Base-by-base conservation (phyloP, 805 yeast genomes). In the Suhomyces vadensis region DNA sequence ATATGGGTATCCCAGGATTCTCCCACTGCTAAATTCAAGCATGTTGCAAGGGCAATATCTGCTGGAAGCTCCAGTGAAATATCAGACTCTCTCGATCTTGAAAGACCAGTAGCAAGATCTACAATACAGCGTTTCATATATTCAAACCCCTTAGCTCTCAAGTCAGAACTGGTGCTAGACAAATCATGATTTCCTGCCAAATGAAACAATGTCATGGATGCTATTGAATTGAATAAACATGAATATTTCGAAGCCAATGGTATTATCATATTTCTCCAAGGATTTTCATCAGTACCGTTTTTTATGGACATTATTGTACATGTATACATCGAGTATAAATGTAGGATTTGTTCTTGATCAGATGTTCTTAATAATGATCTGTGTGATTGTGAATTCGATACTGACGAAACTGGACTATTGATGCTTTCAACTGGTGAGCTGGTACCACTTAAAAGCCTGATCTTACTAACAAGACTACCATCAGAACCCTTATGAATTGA, bases 1-100 rank as follows among this genome's bases (percentile, higher is more conserved):
- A 78, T 81, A 46, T 79, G 83, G 9, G 81, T 75, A 55, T 81
- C 83, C 88, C 88, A 83, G 0, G 83, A 73, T 56, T 83, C 88
- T 31, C 85, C 76, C 46, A 80, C 75, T 0, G 87, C 84, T 43
- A 83, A 64, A 16, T 80, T 77, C 44, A 83, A 57, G 47, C 87
- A 82, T 0, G 87, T 78, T 0, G 85, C 81, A 16, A 83, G 63
- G 1, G 87, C 87, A 9, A 83, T 81, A 49, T 82, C 87, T 8
- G 81, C 81, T 2, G 84, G 83, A 22, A 78, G 65, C 10, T 54
- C 58, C 19, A 37, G 33, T 6, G 42, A 21, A 14, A 42, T 44
- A 2, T 52, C 57, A 9, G 47, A 37, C 10, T 38, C 42, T n/a
- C 64, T 47, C 13, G 44, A 20, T 55, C 38, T 61, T 6, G 71